Conservation (phyloP, 495 filamentous ascomycete species). For the Hypoxylon lenormandii region DNA sequence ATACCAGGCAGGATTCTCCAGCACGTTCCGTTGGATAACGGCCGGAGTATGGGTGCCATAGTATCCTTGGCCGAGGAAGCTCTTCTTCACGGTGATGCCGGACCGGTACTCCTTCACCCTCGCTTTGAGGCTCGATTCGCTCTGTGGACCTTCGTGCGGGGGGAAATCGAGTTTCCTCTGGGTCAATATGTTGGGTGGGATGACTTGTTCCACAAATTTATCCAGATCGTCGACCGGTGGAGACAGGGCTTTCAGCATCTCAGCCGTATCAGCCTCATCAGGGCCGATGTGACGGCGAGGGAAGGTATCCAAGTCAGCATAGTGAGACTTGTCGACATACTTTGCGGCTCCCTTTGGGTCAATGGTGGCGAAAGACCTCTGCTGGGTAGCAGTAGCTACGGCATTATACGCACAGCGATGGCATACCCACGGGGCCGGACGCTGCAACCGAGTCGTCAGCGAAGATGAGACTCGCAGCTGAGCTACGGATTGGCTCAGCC, state of each 20-base stretch:
- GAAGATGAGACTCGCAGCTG: slow-evolving; percentile 41
- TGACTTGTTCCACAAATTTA: slow-evolving; percentile 87
- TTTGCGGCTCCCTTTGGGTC: slow-evolving; percentile 16
- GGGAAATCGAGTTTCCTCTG: slow-evolving; percentile 64
- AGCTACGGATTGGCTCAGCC: slow-evolving; percentile 45
- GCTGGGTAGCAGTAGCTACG: slow-evolving; percentile 15
- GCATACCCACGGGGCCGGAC: slow-evolving; percentile 35
- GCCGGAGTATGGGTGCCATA: slow-evolving; percentile 85
- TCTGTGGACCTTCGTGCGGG: slow-evolving; percentile 60
- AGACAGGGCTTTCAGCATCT: slow-evolving; percentile 85
- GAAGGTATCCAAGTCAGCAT: slow-evolving; percentile 63
- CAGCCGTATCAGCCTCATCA: slow-evolving; percentile 72
- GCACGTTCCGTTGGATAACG: slow-evolving; percentile 92
- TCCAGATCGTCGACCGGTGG: slow-evolving; percentile 80
- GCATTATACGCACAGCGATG: slow-evolving; percentile 26
- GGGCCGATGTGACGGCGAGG: slow-evolving; percentile 93
- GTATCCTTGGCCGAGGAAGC: slow-evolving; percentile 90
- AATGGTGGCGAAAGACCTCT: slow-evolving; percentile 26
- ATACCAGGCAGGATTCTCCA: slow-evolving; percentile 97
- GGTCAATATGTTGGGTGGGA: slow-evolving; percentile 86
- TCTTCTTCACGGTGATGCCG: slow-evolving; percentile 71
- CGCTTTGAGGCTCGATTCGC: slow-evolving; percentile 76
- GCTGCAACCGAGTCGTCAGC: slow-evolving; percentile 30
- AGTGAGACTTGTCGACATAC: slow-evolving; percentile 19
- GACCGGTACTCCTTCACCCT: slow-evolving; percentile 72